phyloP scores from a whole-genome alignment of 2,329 filamentous ascomycete genomes.

The Apiospora koreana region DNA sequence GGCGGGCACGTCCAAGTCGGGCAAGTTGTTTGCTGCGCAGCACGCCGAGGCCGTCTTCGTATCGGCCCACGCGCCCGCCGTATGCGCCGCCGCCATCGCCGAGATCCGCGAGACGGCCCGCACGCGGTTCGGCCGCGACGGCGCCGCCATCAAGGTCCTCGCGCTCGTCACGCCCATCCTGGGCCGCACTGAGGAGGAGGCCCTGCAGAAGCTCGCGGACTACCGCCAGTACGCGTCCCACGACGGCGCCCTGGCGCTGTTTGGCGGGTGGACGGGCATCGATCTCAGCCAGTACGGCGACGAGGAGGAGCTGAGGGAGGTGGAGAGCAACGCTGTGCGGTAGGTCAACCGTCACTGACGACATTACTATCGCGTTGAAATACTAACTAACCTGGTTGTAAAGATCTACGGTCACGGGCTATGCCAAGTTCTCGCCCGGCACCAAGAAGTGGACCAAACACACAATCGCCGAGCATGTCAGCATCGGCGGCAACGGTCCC shows the following conservation, averaged over 20 bases:
- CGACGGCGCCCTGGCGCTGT: constrained; percentile 68
- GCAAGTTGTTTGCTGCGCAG: constrained; percentile 67
- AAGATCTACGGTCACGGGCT: constrained; percentile 56
- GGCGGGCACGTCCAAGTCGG: constrained; percentile 67
- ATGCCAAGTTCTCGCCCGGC: constrained; percentile 57
- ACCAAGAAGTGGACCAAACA: constrained; percentile 72
- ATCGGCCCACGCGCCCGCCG: constrained; percentile 62
- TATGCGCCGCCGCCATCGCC: constrained; percentile 61
- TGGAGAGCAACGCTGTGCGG: constrained; percentile 43
- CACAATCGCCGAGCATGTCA: constrained; percentile 68
- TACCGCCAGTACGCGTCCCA: constrained; percentile 59
- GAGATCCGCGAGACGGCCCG: constrained; percentile 61
- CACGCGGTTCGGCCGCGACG: constrained; percentile 56
- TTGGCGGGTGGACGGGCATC: constrained; percentile 72
- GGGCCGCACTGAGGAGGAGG: constrained; percentile 66
- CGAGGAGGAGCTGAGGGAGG: constrained; percentile 40
- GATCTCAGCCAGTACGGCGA: constrained; percentile 43
- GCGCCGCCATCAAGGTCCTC: constrained; percentile 65
- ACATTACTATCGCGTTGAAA: not conserved
- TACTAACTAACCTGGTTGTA: constrained; percentile 22
- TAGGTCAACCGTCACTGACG: constrained; percentile 20
- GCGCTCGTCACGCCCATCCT: constrained; percentile 67
- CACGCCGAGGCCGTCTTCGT: constrained; percentile 74
- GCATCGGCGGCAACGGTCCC: constrained; percentile 67
- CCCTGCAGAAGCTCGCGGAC: constrained; percentile 62